Base-by-base conservation (phyloP, 2,329 filamentous ascomycete species). In the Microthyrium microscopicum region DNA sequence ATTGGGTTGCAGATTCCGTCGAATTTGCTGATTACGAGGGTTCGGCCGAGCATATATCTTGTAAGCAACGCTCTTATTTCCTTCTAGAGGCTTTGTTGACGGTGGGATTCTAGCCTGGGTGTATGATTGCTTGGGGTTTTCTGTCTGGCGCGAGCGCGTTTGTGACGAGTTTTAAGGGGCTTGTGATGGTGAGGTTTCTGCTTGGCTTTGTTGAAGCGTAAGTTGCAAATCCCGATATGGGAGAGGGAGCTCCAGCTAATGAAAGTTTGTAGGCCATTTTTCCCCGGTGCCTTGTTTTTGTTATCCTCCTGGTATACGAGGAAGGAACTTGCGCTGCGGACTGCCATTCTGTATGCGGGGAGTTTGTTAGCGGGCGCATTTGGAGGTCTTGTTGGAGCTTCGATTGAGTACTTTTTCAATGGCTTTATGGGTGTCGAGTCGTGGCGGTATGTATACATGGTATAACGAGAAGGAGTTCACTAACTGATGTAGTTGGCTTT, bases 381-480 rank as follows among this genome's bases (percentile, higher is more conserved):
- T 31, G 52, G 52, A 4, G 59, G 60, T 9, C 46, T 62, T 5
- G 51, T 60, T 9, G 54, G 51, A 4, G 55, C 52, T 4, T 51
- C 45, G 2, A 44, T 55, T 1, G 51, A 50, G 5, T 43, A 43
- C 2, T 46, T 46, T 2, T 44, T 61, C 15, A 50, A 60, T 26
- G 55, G 54, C 11, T 50, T 44, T 2, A 44, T 50, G 17, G 58
- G 59, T 2, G 36, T 62, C 1, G 44, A 47, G 16, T 53, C 53
- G 0, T 63, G 60, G 55, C 40, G 51, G 34, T 60, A 56, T 55
- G 41, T 60, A 4, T 62, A 59, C 30, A 50, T 60, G 11, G n/a
- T n/a, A n/a, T n/a, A n/a, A n/a, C n/a, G n/a, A n/a, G n/a, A n/a
- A n/a, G n/a, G n/a, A n/a, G n/a, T n/a, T n/a, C n/a, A n/a, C n/a